These are phyloP conservation scores for Botrytis pseudocinerea DNA, from an alignment of 2,329 filamentous ascomycete species.

Conservation along the genomic window DNA sequence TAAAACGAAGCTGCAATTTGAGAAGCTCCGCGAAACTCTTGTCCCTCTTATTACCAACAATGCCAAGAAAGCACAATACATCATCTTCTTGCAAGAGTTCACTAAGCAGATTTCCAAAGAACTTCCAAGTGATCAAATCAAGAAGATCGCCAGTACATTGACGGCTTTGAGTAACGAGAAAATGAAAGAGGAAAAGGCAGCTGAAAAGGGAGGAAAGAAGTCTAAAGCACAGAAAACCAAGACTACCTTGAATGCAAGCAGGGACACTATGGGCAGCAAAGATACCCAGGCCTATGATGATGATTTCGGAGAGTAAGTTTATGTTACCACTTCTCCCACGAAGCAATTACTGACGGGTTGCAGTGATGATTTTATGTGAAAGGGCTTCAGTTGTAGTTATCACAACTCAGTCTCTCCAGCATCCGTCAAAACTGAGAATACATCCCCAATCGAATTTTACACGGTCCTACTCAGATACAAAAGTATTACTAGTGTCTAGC, in stretches of 20 bases:
- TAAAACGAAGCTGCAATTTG: slow-evolving; percentile 81
- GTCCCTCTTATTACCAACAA: slow-evolving; percentile 73
- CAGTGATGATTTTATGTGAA: slow-evolving; percentile 75
- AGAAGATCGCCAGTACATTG: slow-evolving; percentile 86
- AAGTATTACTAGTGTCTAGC: neutral
- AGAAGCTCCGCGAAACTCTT: slow-evolving; percentile 74
- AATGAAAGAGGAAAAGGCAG: slow-evolving; percentile 96
- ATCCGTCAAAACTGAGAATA: neutral
- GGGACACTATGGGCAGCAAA: slow-evolving; percentile 54
- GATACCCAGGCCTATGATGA: slow-evolving; percentile 82
- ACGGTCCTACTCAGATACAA: neutral
- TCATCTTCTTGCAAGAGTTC: slow-evolving; percentile 88
- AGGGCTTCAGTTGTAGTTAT: slow-evolving; percentile 21
- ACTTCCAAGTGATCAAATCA: slow-evolving; percentile 88
- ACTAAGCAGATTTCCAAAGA: slow-evolving; percentile 84
- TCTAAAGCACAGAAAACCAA: slow-evolving; percentile 96
- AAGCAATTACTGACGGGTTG: slow-evolving; percentile 29
- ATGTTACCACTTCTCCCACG: neutral
- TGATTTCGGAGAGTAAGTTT: slow-evolving; percentile 80
- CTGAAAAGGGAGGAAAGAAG: slow-evolving; percentile 96
- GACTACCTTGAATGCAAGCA: slow-evolving; percentile 70
- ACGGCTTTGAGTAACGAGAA: slow-evolving; percentile 96
- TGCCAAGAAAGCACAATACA: slow-evolving; percentile 86
- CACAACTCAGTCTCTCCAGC: slow-evolving; percentile 10
- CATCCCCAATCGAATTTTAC: neutral